These are phyloP conservation scores for Leccinellum rugosiceps DNA, from an alignment of 768 basidiomycete genomes.

Conservation along the genomic window DNA sequence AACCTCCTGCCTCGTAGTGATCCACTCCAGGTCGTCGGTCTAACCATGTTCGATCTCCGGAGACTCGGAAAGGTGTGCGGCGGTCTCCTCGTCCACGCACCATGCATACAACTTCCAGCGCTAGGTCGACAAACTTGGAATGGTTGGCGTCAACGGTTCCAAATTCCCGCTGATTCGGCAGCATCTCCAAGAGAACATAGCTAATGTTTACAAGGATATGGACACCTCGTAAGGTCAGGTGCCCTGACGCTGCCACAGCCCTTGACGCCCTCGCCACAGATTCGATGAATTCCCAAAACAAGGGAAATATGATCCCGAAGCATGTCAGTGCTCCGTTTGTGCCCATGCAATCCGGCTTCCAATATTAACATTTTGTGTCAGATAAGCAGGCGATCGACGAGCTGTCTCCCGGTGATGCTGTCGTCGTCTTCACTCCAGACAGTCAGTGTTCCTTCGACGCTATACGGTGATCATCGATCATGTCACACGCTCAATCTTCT, in stretches of 20 bases:
- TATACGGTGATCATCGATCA: not conserved
- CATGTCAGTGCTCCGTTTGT: conserved; percentile 55
- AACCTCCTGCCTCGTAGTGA: conserved; percentile 11
- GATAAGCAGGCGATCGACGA: conserved; percentile 80
- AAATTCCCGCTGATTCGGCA: conserved; percentile 85
- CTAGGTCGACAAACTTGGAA: conserved; percentile 69
- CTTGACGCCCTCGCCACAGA: conserved; percentile 32
- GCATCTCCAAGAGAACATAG: conserved; percentile 82
- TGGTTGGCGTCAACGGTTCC: conserved; percentile 87
- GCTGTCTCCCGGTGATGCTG: conserved; percentile 79
- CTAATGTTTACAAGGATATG: conserved; percentile 81
- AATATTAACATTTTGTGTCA: conserved; percentile 28
- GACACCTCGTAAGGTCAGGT: conserved; percentile 57
- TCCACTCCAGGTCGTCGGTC: conserved; percentile 67
- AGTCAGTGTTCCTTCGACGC: conserved; percentile 42
- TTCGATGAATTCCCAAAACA: conserved; percentile 80
- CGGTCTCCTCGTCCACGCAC: conserved; percentile 8
- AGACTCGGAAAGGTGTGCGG: conserved; percentile 67
- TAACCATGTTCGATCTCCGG: conserved; percentile 87
- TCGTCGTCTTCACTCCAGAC: conserved; percentile 92
- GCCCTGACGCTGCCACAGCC: not conserved
- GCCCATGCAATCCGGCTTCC: conserved; percentile 1
- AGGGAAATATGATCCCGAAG: conserved; percentile 66
- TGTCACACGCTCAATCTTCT: not conserved
- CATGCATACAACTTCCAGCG: conserved; percentile 4